phyloP scores from a whole-genome alignment of 306 rosid species.

The Abrus precatorius region DNA sequence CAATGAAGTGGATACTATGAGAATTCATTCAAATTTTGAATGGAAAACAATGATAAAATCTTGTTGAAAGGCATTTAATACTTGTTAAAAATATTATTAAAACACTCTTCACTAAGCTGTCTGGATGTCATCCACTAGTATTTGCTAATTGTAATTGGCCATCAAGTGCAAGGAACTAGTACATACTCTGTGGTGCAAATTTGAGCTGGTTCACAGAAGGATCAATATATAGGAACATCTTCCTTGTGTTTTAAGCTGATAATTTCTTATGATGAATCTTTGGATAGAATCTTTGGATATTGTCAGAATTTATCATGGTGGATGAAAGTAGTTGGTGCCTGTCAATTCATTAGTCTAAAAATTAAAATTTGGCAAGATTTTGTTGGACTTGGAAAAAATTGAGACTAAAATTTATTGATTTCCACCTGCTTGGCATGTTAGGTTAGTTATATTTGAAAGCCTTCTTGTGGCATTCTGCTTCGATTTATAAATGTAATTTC shows the following conservation, averaged over 20 bases:
- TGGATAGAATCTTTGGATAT: background rate
- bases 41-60: background rate
- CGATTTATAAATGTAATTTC: slow-evolving; percentile 17
- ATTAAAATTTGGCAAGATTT: slow-evolving; percentile 14
- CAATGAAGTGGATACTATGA: background rate
- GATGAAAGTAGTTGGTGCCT: slow-evolving; percentile 3
- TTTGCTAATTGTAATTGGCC: background rate
- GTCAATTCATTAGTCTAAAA: slow-evolving; percentile 5
- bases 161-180: slow-evolving; percentile 14
- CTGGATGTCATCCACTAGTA: background rate
- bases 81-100: background rate
- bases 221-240: background rate
- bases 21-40: background rate
- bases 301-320: background rate
- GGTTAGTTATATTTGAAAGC: slow-evolving; percentile 26
- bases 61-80: background rate
- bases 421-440: slow-evolving; percentile 2
- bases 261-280: background rate
- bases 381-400: slow-evolving; percentile 7
- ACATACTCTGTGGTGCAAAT: background rate
- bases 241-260: background rate
- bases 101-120: background rate
- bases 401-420: slow-evolving; percentile 1
- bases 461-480: slow-evolving; percentile 13
- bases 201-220: slow-evolving; percentile 3